Base-by-base conservation (phyloP, 345 rosid species). In the Odontarrhena argentea region DNA sequence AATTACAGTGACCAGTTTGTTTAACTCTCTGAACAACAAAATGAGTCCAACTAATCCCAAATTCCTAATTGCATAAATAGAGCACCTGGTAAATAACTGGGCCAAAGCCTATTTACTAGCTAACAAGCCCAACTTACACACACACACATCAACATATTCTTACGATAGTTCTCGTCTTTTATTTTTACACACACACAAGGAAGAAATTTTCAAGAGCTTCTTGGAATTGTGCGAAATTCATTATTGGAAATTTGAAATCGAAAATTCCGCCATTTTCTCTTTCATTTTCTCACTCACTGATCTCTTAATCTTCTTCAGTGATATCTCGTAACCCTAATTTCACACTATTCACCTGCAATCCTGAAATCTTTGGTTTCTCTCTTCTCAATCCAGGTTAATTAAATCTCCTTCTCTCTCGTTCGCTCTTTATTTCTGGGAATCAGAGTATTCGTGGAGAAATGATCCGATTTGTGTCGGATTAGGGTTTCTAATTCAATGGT, bases 201-300 rank as follows among this genome's bases (percentile, higher is more conserved):
- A 18, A 18, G 22, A 18, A 18, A 18, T 18, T 18, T 18, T 18
- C 22, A 18, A 18, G 22, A 18, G 22, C 22, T 18, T 18, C 22
- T 18, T 18, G 22, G 22, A 18, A 18, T 18, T 18, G 22, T 18
- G 22, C 1, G 22, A 18, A 18, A 18, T 18, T 18, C 22, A 18
- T 32, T 32, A 1, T 32, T 4, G 7, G 6, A 32, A 52, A 53
- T 1, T 47, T 48, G 38, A 50, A 68, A 68, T 49, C 50, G 6
- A n/a, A 58, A 40, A 15, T 40, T 40, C 51, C 66, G 60, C 67
- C 45, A 38, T 5, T 60, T 68, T 43, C 28, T 44, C 28, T 11
- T 9, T 26, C 8, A 18, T 32, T 11, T 9, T 48, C 12, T 26
- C 22, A 24, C 22, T 18, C 22, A 18, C 54, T 51, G 52, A 61